Evolutionary conservation across 495 filamentous ascomycete genomes (phyloP), one percentile per base, ranked within the genome.

Genomic region (Cudoniella acicularis): DNA sequence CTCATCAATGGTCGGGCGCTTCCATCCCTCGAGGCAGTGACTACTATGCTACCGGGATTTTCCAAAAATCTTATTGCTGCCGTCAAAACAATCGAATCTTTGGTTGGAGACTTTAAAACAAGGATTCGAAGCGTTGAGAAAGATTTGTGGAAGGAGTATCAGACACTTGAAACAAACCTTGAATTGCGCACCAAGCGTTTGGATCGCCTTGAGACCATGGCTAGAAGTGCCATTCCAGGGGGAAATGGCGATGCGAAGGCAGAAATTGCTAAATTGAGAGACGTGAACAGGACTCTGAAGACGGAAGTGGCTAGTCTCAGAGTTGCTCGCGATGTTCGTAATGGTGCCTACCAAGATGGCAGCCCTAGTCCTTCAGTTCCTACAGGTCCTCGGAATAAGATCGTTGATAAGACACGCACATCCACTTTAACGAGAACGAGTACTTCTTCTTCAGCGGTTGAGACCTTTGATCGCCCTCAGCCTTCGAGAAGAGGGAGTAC

Each of bases 101-200:
- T 95, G 59, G 76, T 98, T 47, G 79, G 83, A n/a, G 80, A 81
- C 30, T 96, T 96, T 79, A 89, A 90, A 66, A 75, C 76, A 45
- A 86, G 89, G 57, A 87, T 96, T 69, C 88, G 87, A 63, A 74
- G 74, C n/a, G 83, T 96, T 40, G 95, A 98, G 64, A 86, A 88
- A 52, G 89, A 95, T 49, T 76, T 98, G 13, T 89, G 85, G 82
- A 89, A 90, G 63, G 91, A 97, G 62, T 98, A 96, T 65, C 87
- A 96, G 56, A 82, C 82, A 1, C 81, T 98, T 20, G 92, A 97
- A 73, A 85, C 84, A 60, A 87, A 83, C 22, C 83, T 96, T 42
- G 87, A 91, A 54, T 70, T 83, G 21, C 86, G 92, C 21, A 83
- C 87, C 64, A 92, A 93, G 70, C 87, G 89, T 58, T 78, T 98